Evolutionary conservation across 352 stramenopile species (phyloP).

Genomic region (Halophytophthora batemanensis): DNA sequence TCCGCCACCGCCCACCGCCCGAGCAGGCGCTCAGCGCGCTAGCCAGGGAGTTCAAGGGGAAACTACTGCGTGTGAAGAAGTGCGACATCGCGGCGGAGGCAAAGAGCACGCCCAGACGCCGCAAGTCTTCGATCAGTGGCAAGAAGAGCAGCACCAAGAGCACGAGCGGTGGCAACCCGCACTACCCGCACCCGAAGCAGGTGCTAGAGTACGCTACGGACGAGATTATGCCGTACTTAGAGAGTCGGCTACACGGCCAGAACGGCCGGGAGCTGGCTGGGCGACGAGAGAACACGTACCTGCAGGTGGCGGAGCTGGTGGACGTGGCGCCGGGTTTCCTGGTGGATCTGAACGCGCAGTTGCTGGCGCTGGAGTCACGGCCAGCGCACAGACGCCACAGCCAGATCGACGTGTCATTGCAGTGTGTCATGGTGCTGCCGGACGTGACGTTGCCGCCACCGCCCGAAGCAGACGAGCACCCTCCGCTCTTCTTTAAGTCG

Average conservation of each 20-base stretch:
- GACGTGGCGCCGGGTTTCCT: constrained; percentile 63
- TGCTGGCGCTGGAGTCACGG: constrained; percentile 52
- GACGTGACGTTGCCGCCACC: constrained; percentile 70
- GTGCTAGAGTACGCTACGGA: constrained; percentile 74
- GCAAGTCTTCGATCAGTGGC: constrained; percentile 11
- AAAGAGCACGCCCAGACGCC: constrained; percentile 8
- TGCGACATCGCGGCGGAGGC: constrained; percentile 39
- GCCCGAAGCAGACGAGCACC: constrained; percentile 35
- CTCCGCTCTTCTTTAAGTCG: constrained; percentile 42
- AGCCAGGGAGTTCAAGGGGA: constrained; percentile 52
- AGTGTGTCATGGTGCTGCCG: constrained; percentile 77
- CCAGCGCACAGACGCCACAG: constrained; percentile 60
- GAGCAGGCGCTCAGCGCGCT: constrained; percentile 11
- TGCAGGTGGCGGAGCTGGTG: constrained; percentile 72
- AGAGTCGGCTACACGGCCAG: constrained; percentile 32
- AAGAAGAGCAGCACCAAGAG: constrained; percentile 15
- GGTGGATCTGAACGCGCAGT: constrained; percentile 54
- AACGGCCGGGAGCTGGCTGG: not conserved
- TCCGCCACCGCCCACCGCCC: constrained; percentile 56
- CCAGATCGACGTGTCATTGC: constrained; percentile 68
- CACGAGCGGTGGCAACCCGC: constrained; percentile 40
- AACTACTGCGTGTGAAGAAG: constrained; percentile 85
- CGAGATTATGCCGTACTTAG: constrained; percentile 68
- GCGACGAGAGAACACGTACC: constrained; percentile 30
- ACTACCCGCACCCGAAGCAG: constrained; percentile 65